These are phyloP conservation scores for Cladobotryum mycophilum DNA, from an alignment of 2,329 filamentous ascomycete species.

Conservation along the genomic window DNA sequence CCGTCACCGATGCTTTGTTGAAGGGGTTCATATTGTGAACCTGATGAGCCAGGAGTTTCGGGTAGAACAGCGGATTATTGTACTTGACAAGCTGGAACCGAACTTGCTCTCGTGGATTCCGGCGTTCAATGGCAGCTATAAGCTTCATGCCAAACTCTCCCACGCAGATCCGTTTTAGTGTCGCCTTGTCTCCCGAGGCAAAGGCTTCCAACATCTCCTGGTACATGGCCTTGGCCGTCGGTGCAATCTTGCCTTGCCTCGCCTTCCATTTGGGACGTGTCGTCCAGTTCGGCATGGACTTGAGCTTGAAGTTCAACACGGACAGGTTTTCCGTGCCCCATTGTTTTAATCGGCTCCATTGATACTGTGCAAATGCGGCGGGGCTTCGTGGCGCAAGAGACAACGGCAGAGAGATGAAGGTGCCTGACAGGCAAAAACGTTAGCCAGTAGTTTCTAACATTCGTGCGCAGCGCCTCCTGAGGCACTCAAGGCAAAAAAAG, in stretches of 20 bases:
- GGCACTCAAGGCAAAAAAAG: too few species aligned
- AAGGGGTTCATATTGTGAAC: conserved; percentile 40
- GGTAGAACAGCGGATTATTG: conserved; percentile 34
- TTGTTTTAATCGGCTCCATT: conserved; percentile 30
- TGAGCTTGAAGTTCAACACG: conserved; percentile 34
- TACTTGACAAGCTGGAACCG: conserved; percentile 52
- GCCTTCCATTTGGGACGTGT: conserved; percentile 39
- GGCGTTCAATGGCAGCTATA: conserved; percentile 44
- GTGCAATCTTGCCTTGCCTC: conserved; percentile 35
- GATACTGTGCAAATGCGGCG: conserved; percentile 28
- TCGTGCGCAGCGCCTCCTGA: too few species aligned
- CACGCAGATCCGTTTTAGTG: conserved; percentile 49
- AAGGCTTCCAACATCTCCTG: conserved; percentile 55
- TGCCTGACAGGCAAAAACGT: conserved; percentile 28
- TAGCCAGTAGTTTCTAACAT: neutral
- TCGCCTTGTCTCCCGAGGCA: conserved; percentile 48
- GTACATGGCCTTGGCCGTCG: conserved; percentile 55
- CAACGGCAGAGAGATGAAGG: conserved; percentile 41
- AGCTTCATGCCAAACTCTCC: conserved; percentile 47
- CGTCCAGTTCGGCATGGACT: conserved; percentile 40
- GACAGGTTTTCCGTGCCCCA: conserved; percentile 29
- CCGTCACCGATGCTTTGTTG: conserved; percentile 28
- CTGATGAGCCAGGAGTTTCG: conserved; percentile 51
- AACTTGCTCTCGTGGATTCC: conserved; percentile 39
- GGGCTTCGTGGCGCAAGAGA: conserved; percentile 26